A percentile compares a stretch with the other conserved stretches of the same genome.
phyloP scores from a whole-genome alignment of 805 yeast genomes.

The Suhomyces sp. region DNA sequence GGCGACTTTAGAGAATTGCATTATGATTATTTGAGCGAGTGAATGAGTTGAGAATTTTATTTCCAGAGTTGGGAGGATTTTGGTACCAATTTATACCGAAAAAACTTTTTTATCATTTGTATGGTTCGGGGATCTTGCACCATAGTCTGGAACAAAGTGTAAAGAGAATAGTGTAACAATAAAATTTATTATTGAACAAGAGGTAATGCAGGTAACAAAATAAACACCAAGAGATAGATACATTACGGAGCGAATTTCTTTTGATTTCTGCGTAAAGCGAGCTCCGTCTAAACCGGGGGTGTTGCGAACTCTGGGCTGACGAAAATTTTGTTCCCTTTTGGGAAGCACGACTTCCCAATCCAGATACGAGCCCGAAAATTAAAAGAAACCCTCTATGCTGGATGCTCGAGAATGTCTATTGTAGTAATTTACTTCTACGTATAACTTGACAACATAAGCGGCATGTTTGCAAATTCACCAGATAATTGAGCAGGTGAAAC shows the following conservation, averaged over 20 bases:
- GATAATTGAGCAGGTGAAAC: background rate
- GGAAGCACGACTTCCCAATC: background rate
- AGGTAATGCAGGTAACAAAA: background rate
- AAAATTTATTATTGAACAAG: background rate
- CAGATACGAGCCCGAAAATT: background rate
- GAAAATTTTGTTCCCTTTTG: background rate
- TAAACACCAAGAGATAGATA: background rate
- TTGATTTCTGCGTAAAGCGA: background rate
- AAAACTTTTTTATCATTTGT: background rate
- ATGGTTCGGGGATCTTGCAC: background rate
- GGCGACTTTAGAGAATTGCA: constrained; percentile 37
- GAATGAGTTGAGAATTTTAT: constrained; percentile 5
- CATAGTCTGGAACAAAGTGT: background rate
- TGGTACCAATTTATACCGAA: constrained; percentile 5
- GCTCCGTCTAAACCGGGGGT: background rate
- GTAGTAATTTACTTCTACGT: background rate
- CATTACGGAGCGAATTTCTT: background rate
- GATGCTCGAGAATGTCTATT: background rate
- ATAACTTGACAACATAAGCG: background rate
- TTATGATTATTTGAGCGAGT: constrained; percentile 19
- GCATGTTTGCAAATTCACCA: background rate
- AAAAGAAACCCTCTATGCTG: background rate
- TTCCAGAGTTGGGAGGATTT: background rate
- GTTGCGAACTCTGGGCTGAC: background rate
- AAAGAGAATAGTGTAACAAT: background rate